Conservation (phyloP, 208 protist genomes). For the Vickermania spadyakhi region DNA sequence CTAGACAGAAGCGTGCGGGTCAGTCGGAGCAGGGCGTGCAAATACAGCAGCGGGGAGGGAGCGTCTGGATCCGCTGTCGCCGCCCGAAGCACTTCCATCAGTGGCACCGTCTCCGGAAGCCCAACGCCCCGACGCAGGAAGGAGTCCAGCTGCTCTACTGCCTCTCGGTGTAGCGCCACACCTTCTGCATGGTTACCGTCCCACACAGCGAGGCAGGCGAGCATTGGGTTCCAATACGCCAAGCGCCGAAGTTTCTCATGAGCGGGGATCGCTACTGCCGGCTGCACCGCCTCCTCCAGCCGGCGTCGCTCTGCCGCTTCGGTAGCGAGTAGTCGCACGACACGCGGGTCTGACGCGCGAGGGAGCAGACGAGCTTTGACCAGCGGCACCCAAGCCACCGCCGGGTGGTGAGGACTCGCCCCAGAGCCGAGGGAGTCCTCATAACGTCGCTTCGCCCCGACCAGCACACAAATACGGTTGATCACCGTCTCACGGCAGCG, state of each 20-base stretch:
- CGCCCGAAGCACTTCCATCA: neutral
- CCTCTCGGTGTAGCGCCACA: slow-evolving; percentile 8
- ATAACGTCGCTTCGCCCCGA: neutral
- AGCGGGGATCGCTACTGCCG: neutral
- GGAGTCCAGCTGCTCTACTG: neutral
- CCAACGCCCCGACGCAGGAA: neutral
- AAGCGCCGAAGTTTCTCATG: neutral
- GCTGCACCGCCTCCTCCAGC: neutral
- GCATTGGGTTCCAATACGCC: slow-evolving; percentile 15
- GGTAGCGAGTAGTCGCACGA: slow-evolving; percentile 1
- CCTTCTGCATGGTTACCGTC: slow-evolving; percentile 11
- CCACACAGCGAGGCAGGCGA: slow-evolving; percentile 18
- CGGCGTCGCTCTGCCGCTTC: no score
- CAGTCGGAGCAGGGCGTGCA: slow-evolving; percentile 16
- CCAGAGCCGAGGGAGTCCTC: neutral
- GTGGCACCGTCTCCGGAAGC: neutral
- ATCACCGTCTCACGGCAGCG: neutral
- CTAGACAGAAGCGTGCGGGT: slow-evolving; percentile 6
- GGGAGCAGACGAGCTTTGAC: slow-evolving; percentile 19
- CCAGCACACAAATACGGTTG: neutral
- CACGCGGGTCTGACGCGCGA: slow-evolving; percentile 16
- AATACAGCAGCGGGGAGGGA: slow-evolving; percentile 8
- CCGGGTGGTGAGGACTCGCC: slow-evolving; percentile 9
- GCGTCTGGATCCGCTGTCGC: slow-evolving; percentile 8
- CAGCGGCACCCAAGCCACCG: slow-evolving; percentile 16